Percentiles rank a stretch among this genome's conserved stretches.
Evolutionary conservation across 441 rosid species (phyloP).

Genomic region (Capsella rubella): DNA sequence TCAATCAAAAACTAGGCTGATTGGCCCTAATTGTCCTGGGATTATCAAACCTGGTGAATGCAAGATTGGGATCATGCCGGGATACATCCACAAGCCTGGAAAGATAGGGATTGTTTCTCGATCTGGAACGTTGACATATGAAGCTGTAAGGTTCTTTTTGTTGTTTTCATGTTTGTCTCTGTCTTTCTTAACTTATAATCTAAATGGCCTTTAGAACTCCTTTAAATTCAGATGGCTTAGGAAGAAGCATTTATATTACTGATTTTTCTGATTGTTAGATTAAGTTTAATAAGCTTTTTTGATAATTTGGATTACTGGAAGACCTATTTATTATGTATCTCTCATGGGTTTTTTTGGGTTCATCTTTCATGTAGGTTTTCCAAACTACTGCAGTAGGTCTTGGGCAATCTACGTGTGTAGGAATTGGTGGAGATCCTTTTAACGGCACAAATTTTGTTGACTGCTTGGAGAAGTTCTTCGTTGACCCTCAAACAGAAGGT

Average conservation of each 20-base stretch:
- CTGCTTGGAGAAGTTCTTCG: constrained; percentile 73
- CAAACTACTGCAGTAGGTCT: constrained; percentile 91
- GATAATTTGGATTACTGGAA: neutral
- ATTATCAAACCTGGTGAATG: constrained; percentile 95
- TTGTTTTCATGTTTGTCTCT: constrained; percentile 22
- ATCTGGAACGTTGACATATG: constrained; percentile 93
- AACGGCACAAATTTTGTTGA: constrained; percentile 92
- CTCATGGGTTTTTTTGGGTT: constrained; percentile 5
- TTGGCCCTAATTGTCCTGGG: constrained; percentile 96
- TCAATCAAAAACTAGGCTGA: constrained; percentile 84
- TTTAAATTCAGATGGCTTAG: neutral
- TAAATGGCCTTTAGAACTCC: neutral
- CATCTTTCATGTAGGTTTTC: constrained; percentile 59
- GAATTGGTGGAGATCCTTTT: constrained; percentile 94
- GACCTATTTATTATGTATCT: neutral
- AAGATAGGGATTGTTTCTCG: constrained; percentile 89
- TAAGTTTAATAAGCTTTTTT: too few species aligned
- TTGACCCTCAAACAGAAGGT: constrained; percentile 96
- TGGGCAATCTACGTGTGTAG: constrained; percentile 90
- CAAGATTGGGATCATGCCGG: constrained; percentile 96
- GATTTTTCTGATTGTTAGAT: neutral
- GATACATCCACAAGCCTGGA: constrained; percentile 91
- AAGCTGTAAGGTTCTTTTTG: constrained; percentile 66
- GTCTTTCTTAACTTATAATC: neutral
- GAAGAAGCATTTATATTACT: neutral